Base-by-base conservation (phyloP, 306 rosid species). In the Vigna unguiculata region DNA sequence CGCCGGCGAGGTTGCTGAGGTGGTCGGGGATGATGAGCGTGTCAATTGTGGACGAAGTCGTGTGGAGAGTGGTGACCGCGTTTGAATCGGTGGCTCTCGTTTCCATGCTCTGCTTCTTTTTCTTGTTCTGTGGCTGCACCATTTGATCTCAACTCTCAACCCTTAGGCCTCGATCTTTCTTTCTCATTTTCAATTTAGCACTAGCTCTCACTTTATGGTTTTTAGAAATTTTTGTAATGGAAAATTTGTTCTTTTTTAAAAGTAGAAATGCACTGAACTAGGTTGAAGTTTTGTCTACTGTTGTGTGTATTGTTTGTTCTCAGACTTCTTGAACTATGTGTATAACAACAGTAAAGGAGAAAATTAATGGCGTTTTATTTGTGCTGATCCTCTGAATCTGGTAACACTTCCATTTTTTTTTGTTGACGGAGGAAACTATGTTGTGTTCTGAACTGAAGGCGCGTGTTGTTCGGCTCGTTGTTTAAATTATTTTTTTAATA, bases 21-120 rank as follows among this genome's bases (percentile, higher is more conserved):
- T 79, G 81, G 91, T 86, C 85, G 71, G 82, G 80, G 53, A 30
- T 53, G 8, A 77, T 88, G 30, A 71, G 53, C 75, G n/a, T 85
- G 7, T 77, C 93, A 41, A 85, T 90, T 24, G 84, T 94, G 0
- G 97, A 91, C 65, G 97, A 94, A 14, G 65, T 91, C 46, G 22
- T 91, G n/a, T 94, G 97, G 97, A 74, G 86, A 4, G 24, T 94
- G 25, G 71, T 87, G 11, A 87, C 86, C n/a, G 98, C 97, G 7
- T 81, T 90, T 17, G 98, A 94, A 34, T 91, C 96, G 7, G 88
- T 91, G 0, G 96, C 91, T 64, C 78, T 94, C 16, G 86, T 83
- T 63, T 89, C 97, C 28, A 88, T 90, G 87, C 93, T 94, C 69
- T 83, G 90, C 76, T 90, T 91, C 87, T 94, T 94, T 91, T 91